phyloP scores from a whole-genome alignment of 208 protist genomes.

The Trypanosoma congolense region DNA sequence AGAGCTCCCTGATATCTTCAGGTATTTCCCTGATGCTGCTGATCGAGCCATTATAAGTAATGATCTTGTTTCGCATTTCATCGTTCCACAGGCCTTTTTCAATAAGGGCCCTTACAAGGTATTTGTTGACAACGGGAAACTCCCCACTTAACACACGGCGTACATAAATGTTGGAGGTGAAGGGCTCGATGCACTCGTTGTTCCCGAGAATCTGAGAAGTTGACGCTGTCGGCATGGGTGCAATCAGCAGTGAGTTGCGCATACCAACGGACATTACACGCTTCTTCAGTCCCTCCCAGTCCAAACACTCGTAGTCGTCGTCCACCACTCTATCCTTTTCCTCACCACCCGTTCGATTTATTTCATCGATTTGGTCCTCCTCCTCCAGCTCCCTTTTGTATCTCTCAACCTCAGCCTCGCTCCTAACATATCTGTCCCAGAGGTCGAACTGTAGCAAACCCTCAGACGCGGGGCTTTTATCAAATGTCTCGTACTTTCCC shows the following conservation, averaged over 20 bases:
- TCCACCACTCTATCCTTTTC: neutral
- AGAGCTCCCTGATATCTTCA: constrained; percentile 93
- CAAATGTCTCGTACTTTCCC: constrained; percentile 94
- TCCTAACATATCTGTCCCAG: too few relatives aligned
- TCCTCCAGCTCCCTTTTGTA: too few relatives aligned
- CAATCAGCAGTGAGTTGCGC: constrained; percentile 97
- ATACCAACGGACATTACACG: constrained; percentile 91
- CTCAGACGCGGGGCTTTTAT: constrained; percentile 92
- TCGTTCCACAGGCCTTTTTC: constrained; percentile 92
- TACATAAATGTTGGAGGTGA: constrained; percentile 99
- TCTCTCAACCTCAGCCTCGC: too few relatives aligned
- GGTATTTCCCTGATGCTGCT: constrained; percentile 93
- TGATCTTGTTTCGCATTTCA: constrained; percentile 94
- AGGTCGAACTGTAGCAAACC: constrained; percentile 99
- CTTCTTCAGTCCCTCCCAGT: constrained; percentile 94
- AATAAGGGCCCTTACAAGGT: constrained; percentile 96
- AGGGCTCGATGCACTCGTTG: constrained; percentile 99
- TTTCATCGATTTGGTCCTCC: too few relatives aligned
- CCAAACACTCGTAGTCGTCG: constrained; percentile 31
- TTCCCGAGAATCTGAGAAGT: constrained; percentile 99
- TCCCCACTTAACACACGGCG: constrained; percentile 97
- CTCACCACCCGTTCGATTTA: too few relatives aligned
- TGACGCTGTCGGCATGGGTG: constrained; percentile 99
- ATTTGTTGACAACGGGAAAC: constrained; percentile 99
- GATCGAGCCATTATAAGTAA: constrained; percentile 94